phyloP scores from a whole-genome alignment of 805 yeast species.

The Saturnispora zaruensis region DNA sequence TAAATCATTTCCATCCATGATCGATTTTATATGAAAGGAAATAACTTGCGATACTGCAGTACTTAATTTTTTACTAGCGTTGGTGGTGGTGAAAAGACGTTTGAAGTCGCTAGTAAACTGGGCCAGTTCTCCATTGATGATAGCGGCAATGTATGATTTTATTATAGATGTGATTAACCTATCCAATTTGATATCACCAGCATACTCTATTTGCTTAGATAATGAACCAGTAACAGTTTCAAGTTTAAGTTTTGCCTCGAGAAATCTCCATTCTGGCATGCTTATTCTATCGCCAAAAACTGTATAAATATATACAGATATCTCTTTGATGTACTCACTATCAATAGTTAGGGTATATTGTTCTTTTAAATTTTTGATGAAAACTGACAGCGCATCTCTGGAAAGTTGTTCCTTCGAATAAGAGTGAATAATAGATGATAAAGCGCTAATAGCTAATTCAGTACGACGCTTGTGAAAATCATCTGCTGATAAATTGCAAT shows the following conservation, averaged over 20 bases:
- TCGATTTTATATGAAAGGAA: constrained; percentile 15
- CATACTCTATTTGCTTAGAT: constrained; percentile 18
- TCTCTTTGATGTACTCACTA: constrained; percentile 15
- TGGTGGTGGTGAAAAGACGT: neutral
- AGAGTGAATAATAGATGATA: constrained; percentile 3
- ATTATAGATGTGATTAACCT: neutral
- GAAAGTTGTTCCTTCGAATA: neutral
- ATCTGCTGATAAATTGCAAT: neutral
- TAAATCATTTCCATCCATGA: constrained; percentile 3
- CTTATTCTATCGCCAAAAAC: constrained; percentile 16
- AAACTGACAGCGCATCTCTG: neutral
- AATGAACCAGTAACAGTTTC: constrained; percentile 12
- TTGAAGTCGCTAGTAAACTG: neutral
- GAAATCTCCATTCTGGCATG: constrained; percentile 17
- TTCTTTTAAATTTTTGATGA: constrained; percentile 2
- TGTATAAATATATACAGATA: constrained; percentile 21
- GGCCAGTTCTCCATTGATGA: neutral
- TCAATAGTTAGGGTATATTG: constrained; percentile 1
- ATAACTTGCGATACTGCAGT: constrained; percentile 12
- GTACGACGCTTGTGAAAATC: constrained; percentile 1
- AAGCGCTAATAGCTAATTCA: constrained; percentile 3
- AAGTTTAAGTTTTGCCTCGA: constrained; percentile 11
- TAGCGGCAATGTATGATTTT: constrained; percentile 2
- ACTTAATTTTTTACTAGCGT: neutral
- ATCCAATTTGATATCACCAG: constrained; percentile 17